Percentiles rank a stretch among this genome's conserved stretches.
phyloP scores from a whole-genome alignment of 2,329 filamentous ascomycete genomes.

The Fonsecaea multimorphosa region DNA sequence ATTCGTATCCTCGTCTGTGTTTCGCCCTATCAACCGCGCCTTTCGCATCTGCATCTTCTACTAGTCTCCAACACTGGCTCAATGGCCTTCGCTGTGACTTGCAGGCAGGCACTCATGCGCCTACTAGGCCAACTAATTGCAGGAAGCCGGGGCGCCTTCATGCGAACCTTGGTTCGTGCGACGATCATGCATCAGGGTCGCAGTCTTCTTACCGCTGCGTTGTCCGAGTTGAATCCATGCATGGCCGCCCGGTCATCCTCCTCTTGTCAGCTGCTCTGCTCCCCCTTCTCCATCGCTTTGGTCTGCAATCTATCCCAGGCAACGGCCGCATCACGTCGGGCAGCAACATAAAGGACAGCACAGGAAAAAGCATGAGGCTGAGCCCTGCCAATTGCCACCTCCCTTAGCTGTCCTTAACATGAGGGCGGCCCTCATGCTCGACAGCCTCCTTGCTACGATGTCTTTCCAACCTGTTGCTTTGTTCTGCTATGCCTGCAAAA shows the following conservation, averaged over 20 bases:
- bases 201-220: background rate
- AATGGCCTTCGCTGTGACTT: background rate
- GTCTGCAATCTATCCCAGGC: background rate
- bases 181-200: background rate
- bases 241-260: background rate
- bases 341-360: constrained; percentile 2
- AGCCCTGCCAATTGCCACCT: background rate
- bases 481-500: background rate
- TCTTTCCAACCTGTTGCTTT: background rate
- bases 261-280: background rate
- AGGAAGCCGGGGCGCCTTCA: background rate
- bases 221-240: background rate
- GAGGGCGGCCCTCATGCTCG: background rate
- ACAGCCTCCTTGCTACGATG: background rate
- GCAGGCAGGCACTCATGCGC: background rate
- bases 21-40: background rate
- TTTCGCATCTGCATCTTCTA: background rate
- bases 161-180: background rate
- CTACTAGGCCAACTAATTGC: background rate
- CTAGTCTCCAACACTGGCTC: background rate
- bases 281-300: background rate
- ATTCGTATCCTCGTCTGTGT: background rate
- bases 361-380: background rate
- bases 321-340: background rate
- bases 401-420: background rate